Conservation (phyloP, 768 basidiomycete genomes). For the Amanita fuliginea region DNA sequence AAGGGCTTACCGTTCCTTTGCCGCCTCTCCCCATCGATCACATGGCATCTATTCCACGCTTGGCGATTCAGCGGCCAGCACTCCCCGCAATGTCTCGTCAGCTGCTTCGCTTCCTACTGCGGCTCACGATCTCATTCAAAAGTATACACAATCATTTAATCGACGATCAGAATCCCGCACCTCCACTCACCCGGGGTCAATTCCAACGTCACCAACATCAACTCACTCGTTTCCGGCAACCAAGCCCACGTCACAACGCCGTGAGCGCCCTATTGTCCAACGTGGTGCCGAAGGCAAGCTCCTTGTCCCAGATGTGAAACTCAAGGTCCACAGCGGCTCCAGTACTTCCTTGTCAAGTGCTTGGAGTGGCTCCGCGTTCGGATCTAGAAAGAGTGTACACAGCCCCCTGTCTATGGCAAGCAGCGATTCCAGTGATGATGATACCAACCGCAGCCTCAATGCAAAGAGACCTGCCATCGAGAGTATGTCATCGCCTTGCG, state of each 20-base stretch:
- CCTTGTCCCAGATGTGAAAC: constrained; percentile 34
- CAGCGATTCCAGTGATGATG: constrained; percentile 18
- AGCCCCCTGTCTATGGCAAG: constrained; percentile 23
- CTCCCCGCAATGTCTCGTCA: constrained; percentile 7
- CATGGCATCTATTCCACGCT: constrained; percentile 39
- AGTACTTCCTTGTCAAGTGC: constrained; percentile 25
- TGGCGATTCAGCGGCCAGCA: constrained; percentile 16
- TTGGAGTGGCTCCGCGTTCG: constrained; percentile 16
- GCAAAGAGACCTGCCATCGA: constrained; percentile 35
- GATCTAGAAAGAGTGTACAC: constrained; percentile 16
- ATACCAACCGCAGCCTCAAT: constrained; percentile 10
- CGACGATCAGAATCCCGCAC: constrained; percentile 42
- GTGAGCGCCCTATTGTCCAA: constrained; percentile 46
- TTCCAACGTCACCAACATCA: constrained; percentile 25
- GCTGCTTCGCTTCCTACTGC: constrained; percentile 14
- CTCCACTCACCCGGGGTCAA: constrained; percentile 23
- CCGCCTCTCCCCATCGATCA: constrained; percentile 40
- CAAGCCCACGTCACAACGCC: constrained; percentile 21
- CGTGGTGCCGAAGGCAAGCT: constrained; percentile 56
- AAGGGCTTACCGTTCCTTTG: constrained; percentile 32
- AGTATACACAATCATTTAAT: constrained; percentile 45
- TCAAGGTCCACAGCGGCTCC: constrained; percentile 26
- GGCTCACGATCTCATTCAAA: constrained; percentile 38
- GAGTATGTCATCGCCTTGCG: constrained; percentile 23
- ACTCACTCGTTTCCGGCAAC: constrained; percentile 23